Conservation (phyloP, 179 eudicot species). For the Vitellaria paradoxa region DNA sequence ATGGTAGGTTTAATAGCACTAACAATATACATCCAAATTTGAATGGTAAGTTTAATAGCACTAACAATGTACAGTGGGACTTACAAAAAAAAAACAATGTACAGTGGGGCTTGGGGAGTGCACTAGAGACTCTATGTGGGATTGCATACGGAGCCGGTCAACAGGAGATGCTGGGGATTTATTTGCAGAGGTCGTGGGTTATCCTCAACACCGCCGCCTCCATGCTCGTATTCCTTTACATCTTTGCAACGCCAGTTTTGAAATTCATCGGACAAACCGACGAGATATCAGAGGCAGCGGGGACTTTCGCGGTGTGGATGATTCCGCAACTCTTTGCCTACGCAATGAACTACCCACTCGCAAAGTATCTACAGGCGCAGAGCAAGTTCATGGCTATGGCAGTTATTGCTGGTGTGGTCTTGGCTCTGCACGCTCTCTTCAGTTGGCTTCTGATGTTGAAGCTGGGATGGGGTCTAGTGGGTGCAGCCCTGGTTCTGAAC, state of each 20-base stretch:
- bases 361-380: conserved; percentile 59
- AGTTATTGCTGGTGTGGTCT: conserved; percentile 33
- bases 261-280: conserved; percentile 39
- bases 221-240: conserved; percentile 29
- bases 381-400: conserved; percentile 65
- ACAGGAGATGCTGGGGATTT: conserved; percentile 44
- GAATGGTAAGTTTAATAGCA: too few relatives aligned
- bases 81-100: conserved; percentile 19
- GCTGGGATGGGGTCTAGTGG: conserved; percentile 49
- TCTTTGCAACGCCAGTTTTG: conserved; percentile 42
- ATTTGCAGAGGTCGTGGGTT: conserved; percentile 61
- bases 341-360: conserved; percentile 47
- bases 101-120: conserved; percentile 60
- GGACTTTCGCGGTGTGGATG: conserved; percentile 45
- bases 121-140: conserved; percentile 54
- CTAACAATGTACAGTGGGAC: conserved; percentile 25
- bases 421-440: conserved; percentile 36
- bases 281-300: conserved; percentile 40
- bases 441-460: conserved; percentile 53
- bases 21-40: too few relatives aligned
- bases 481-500: conserved; percentile 44
- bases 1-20: too few relatives aligned
- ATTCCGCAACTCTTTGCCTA: conserved; percentile 61
- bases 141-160: conserved; percentile 57
- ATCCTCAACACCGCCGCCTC: conserved; percentile 40